phyloP scores from a whole-genome alignment of 2,329 filamentous ascomycete species.

The Penicillium rolfsii region DNA sequence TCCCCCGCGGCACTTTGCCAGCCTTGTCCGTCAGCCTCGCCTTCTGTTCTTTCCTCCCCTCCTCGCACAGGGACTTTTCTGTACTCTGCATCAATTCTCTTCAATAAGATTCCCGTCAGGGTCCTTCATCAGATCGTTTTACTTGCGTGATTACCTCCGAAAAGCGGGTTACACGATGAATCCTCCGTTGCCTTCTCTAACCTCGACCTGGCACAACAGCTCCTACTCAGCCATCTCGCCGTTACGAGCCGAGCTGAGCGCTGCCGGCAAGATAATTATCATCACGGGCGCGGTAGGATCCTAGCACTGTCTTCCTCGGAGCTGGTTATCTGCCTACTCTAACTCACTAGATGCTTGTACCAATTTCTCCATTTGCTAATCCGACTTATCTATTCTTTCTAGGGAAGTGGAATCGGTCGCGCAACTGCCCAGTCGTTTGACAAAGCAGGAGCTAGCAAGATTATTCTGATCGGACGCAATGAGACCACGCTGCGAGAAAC shows the following conservation, averaged over 20 bases:
- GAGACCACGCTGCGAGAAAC: slow-evolving; percentile 9
- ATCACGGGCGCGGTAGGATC: slow-evolving; percentile 29
- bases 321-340: background rate
- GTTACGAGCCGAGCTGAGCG: slow-evolving; percentile 27
- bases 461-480: slow-evolving; percentile 14
- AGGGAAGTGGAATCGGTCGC: slow-evolving; percentile 18
- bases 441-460: slow-evolving; percentile 9
- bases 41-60: background rate
- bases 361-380: background rate
- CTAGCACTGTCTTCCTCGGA: background rate
- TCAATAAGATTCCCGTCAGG: background rate
- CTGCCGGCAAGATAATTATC: slow-evolving; percentile 30
- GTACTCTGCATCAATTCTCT: background rate
- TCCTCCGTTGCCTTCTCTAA: slow-evolving; percentile 45
- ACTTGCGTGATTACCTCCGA: background rate
- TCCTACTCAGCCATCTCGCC: slow-evolving; percentile 39
- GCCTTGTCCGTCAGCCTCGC: background rate
- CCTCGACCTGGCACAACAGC: slow-evolving; percentile 36
- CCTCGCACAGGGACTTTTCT: background rate
- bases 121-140: background rate
- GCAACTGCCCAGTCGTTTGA: slow-evolving; percentile 17
- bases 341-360: background rate
- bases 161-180: slow-evolving; percentile 50
- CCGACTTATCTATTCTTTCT: too few relatives aligned
- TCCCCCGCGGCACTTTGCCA: background rate